phyloP scores from a whole-genome alignment of 2,329 filamentous ascomycete species.

The Sclerotinia glacialis region DNA sequence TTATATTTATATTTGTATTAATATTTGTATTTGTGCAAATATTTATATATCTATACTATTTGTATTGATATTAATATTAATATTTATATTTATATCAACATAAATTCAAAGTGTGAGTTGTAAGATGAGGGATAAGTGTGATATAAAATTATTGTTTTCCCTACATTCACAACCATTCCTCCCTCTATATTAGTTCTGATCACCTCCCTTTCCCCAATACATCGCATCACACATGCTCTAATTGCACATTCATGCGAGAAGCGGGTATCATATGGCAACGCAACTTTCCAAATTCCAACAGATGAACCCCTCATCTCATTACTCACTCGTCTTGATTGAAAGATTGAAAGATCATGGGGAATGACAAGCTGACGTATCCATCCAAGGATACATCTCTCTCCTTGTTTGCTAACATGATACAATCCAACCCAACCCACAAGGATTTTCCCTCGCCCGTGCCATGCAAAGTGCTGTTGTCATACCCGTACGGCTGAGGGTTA shows the following conservation, averaged over 20 bases:
- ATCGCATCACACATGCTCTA: neutral
- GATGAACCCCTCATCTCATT: constrained; percentile 29
- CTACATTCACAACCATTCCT: too few species aligned
- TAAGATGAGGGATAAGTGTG: neutral
- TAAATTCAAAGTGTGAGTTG: neutral
- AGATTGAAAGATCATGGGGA: neutral
- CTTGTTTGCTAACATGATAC: neutral
- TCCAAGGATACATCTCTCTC: neutral
- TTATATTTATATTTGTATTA: too few species aligned
- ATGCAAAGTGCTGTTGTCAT: constrained; percentile 7
- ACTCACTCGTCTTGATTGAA: neutral
- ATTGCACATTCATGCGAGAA: constrained; percentile 14
- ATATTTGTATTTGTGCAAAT: too few species aligned
- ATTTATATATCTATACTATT: too few species aligned
- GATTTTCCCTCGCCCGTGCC: neutral
- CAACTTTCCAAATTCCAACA: neutral
- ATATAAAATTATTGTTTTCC: too few species aligned
- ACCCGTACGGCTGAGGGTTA: neutral
- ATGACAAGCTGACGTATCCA: neutral
- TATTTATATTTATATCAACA: neutral
- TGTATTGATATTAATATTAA: too few species aligned
- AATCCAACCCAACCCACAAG: neutral
- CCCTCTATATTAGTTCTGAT: neutral
- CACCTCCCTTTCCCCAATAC: too few species aligned
- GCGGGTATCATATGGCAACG: neutral